phyloP scores from a whole-genome alignment of 1,284 basidiomycete genomes.

The Naganishia albida region DNA sequence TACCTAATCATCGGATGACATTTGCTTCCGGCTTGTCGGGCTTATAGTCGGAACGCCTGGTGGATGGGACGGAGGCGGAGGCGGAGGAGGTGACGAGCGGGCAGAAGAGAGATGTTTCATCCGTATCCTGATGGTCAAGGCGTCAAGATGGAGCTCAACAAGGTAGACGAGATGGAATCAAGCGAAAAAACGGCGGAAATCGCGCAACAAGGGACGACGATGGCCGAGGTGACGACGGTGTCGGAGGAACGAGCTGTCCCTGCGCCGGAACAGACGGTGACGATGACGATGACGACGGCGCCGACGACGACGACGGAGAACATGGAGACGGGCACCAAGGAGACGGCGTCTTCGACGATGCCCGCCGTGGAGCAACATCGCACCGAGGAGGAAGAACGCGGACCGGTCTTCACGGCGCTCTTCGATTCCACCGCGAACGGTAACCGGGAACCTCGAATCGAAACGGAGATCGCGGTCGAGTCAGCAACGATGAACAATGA shows the following conservation, averaged over 20 bases:
- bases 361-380: not conserved
- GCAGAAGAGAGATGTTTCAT: not conserved
- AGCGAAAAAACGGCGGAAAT: no score
- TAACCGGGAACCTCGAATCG: not conserved
- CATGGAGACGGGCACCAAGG: no score
- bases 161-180: no score
- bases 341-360: not conserved
- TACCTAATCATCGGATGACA: not conserved
- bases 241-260: no score
- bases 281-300: no score
- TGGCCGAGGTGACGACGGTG: no score
- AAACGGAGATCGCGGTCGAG: not conserved
- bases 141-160: slow-evolving; percentile 9
- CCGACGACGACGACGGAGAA: not conserved
- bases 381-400: not conserved
- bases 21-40: not conserved
- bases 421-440: slow-evolving; percentile 5
- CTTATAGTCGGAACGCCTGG: not conserved
- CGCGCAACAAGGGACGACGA: no score
- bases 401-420: slow-evolving; percentile 10
- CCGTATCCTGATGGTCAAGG: not conserved
- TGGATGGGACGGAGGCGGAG: not conserved
- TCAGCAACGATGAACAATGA: no score
- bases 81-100: not conserved
- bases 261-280: not conserved